These are phyloP conservation scores for Rhynchosporium agropyri DNA, from an alignment of 2,329 filamentous ascomycete genomes.

Conservation along the genomic window DNA sequence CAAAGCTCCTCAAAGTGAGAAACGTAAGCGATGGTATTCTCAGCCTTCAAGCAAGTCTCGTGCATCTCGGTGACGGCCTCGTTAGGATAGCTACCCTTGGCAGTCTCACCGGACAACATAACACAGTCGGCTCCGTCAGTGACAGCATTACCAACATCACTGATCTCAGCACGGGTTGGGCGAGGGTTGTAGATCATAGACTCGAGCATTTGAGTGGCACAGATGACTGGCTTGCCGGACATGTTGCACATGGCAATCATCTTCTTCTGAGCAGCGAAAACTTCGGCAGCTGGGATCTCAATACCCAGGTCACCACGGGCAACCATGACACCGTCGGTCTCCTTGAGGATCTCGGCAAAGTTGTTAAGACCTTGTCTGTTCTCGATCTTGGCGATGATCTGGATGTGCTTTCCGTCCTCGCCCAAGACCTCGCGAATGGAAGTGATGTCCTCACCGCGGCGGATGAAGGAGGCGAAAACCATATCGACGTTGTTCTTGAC, in stretches of 20 bases:
- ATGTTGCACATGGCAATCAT: slow-evolving; percentile 99
- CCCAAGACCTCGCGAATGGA: slow-evolving; percentile 92
- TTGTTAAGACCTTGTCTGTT: slow-evolving; percentile 99
- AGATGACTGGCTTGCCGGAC: slow-evolving; percentile 97
- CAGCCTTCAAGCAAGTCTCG: slow-evolving; percentile 93
- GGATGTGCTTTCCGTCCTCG: slow-evolving; percentile 89
- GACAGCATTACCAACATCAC: slow-evolving; percentile 96
- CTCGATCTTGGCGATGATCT: slow-evolving; percentile 99
- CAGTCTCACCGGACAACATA: slow-evolving; percentile 99
- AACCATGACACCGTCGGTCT: slow-evolving; percentile 99
- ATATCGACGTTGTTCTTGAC: slow-evolving; percentile 99
- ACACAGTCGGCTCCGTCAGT: slow-evolving; percentile 98
- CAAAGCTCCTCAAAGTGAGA: slow-evolving; percentile 95
- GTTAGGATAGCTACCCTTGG: slow-evolving; percentile 92
- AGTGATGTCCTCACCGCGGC: slow-evolving; percentile 87
- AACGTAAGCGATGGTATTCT: slow-evolving; percentile 96
- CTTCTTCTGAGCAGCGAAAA: slow-evolving; percentile 99
- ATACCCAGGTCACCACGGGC: slow-evolving; percentile 98
- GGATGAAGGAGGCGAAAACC: slow-evolving; percentile 98
- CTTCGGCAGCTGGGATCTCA: slow-evolving; percentile 96
- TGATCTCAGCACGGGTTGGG: slow-evolving; percentile 96
- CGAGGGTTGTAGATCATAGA: slow-evolving; percentile 99
- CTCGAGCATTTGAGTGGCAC: slow-evolving; percentile 99
- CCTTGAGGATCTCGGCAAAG: slow-evolving; percentile 93
- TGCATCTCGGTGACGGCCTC: slow-evolving; percentile 98